Evolutionary conservation across 805 yeast species (phyloP).

Genomic region (Candida ovalis): DNA sequence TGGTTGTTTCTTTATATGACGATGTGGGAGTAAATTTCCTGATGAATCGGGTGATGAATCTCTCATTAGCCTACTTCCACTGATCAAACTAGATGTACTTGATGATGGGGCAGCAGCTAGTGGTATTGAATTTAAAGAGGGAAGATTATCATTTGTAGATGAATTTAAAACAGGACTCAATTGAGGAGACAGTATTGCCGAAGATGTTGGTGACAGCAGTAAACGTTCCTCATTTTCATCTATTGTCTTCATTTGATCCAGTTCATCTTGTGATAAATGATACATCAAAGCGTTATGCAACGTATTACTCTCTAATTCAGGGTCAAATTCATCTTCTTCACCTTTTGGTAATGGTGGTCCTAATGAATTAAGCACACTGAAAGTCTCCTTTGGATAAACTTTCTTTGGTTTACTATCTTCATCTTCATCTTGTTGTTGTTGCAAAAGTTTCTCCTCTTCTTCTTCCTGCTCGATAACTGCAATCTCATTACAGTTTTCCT

Average conservation of each 20-base stretch:
- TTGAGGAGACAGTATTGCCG: neutral
- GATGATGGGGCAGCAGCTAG: neutral
- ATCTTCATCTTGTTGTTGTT: slow-evolving; percentile 1
- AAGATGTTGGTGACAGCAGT: slow-evolving; percentile 15
- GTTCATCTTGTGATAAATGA: slow-evolving; percentile 19
- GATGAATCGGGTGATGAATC: neutral
- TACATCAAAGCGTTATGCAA: slow-evolving; percentile 27
- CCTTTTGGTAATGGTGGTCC: slow-evolving; percentile 1
- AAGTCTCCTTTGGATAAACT: slow-evolving; percentile 3
- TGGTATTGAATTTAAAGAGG: neutral
- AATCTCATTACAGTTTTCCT: neutral
- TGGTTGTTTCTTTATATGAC: slow-evolving; percentile 1
- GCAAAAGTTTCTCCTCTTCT: neutral
- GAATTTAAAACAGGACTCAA: neutral
- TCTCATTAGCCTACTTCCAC: neutral
- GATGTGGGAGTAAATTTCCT: neutral
- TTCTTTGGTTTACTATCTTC: slow-evolving; percentile 2
- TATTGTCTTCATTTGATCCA: slow-evolving; percentile 9
- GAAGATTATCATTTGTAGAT: neutral
- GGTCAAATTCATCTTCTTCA: slow-evolving; percentile 20
- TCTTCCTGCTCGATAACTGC: neutral
- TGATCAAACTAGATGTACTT: neutral
- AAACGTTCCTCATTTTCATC: slow-evolving; percentile 12
- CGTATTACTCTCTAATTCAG: slow-evolving; percentile 29
- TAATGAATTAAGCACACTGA: neutral